Evolutionary conservation across 441 rosid genomes (phyloP).

Genomic region (Metrosideros polymorpha): DNA sequence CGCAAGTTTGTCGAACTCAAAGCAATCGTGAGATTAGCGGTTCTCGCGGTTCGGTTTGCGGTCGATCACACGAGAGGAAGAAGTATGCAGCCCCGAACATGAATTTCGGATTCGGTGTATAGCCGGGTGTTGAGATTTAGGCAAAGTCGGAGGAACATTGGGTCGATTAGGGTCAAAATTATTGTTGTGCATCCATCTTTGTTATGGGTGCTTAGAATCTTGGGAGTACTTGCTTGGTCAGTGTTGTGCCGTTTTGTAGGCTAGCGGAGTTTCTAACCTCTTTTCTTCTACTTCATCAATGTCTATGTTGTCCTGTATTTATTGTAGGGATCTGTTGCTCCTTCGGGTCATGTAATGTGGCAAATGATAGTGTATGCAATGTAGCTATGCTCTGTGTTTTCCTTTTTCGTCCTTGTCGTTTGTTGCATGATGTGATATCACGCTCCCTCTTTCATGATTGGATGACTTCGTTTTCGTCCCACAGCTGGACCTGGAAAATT

Average conservation of each 20-base stretch:
- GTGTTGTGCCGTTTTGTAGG: neutral
- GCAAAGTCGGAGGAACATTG: neutral
- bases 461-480: constrained; percentile 1
- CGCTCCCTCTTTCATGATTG: neutral
- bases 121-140: neutral
- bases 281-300: neutral
- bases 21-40: neutral
- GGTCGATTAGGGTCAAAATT: neutral
- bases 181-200: neutral
- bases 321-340: neutral
- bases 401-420: neutral
- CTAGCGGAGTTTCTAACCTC: neutral
- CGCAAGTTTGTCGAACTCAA: neutral
- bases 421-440: neutral
- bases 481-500: constrained; percentile 4
- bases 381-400: neutral
- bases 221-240: neutral
- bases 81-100: neutral
- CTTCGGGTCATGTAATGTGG: constrained; percentile 12
- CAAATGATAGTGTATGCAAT: neutral
- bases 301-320: neutral
- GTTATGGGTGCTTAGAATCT: neutral
- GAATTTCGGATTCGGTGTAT: neutral
- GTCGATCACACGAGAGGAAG: neutral
- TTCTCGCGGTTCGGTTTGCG: neutral